Evolutionary conservation across 306 rosid species (phyloP).

Genomic region (Sicyos edulis): DNA sequence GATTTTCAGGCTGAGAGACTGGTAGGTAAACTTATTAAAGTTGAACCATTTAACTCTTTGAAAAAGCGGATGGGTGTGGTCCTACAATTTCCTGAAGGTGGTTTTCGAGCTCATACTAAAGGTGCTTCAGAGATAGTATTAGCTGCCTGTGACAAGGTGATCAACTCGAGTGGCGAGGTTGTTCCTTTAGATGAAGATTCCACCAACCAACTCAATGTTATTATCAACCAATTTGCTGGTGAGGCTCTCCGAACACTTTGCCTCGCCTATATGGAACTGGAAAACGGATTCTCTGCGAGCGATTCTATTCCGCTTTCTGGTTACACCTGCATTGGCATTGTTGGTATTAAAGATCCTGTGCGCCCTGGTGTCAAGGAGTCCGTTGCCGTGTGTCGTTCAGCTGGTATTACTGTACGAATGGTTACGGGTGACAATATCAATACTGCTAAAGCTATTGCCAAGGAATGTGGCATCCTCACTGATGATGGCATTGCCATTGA

Average conservation of each 20-base stretch:
- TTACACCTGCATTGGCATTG: constrained; percentile 73
- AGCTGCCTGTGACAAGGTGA: constrained; percentile 78
- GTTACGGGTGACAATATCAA: constrained; percentile 93
- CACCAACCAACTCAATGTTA: constrained; percentile 41
- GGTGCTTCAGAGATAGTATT: constrained; percentile 91
- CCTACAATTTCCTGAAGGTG: constrained; percentile 65
- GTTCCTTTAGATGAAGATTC: constrained; percentile 74
- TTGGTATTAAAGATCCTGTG: constrained; percentile 95
- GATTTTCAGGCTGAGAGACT: constrained; percentile 63
- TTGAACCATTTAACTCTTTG: constrained; percentile 87
- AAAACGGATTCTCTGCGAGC: constrained; percentile 48
- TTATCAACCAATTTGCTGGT: constrained; percentile 67
- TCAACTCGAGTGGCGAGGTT: constrained; percentile 62
- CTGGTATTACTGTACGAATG: constrained; percentile 92
- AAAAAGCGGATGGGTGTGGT: constrained; percentile 88
- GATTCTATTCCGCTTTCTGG: constrained; percentile 76
- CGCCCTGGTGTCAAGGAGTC: constrained; percentile 98
- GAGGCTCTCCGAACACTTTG: constrained; percentile 95
- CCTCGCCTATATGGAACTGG: constrained; percentile 76
- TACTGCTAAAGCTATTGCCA: constrained; percentile 94
- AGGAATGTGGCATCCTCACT: constrained; percentile 92
- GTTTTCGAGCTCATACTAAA: constrained; percentile 72
- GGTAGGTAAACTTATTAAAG: constrained; percentile 58
- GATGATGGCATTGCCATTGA: constrained; percentile 98
- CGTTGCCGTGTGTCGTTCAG: constrained; percentile 80